Evolutionary conservation across 2,329 filamentous ascomycete species (phyloP).

Genomic region (Rhexocercosporidium sp.): DNA sequence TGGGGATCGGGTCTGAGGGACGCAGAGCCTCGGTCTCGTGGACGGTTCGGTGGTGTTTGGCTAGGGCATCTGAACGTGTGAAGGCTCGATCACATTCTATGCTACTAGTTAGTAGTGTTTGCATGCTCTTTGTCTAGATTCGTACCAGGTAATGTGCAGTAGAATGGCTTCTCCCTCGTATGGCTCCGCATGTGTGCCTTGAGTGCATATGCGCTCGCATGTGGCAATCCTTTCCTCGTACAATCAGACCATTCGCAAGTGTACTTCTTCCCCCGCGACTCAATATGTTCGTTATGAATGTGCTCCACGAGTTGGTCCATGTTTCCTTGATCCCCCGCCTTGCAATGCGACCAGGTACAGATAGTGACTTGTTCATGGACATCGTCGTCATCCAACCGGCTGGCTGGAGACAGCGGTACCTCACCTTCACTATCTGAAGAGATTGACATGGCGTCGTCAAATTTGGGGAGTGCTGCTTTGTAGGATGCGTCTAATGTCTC

Average conservation of each 20-base stretch:
- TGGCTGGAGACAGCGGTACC: constrained; percentile 72
- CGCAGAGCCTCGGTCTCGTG: constrained; percentile 94
- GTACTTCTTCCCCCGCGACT: constrained; percentile 92
- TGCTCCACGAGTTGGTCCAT: constrained; percentile 85
- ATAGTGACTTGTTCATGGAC: constrained; percentile 76
- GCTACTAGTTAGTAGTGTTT: constrained; percentile 27
- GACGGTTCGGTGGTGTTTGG: constrained; percentile 98
- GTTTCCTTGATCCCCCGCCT: constrained; percentile 72
- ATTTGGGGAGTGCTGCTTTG: constrained; percentile 41
- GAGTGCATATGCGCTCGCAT: constrained; percentile 93
- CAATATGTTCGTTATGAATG: constrained; percentile 92
- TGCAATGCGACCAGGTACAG: constrained; percentile 80
- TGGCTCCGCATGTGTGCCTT: constrained; percentile 98
- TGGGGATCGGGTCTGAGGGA: constrained; percentile 76
- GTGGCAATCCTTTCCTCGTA: constrained; percentile 82
- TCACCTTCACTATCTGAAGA: constrained; percentile 92
- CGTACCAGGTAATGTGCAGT: constrained; percentile 90
- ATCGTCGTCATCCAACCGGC: constrained; percentile 75
- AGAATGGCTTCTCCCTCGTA: constrained; percentile 97
- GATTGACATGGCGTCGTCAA: constrained; percentile 66
- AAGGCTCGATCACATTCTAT: constrained; percentile 96
- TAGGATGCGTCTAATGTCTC: constrained; percentile 24
- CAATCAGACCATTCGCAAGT: constrained; percentile 98
- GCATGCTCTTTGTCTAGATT: not conserved
- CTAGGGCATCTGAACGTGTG: constrained; percentile 91